Evolutionary conservation across 768 basidiomycete genomes (phyloP), one percentile per base, ranked within the genome.

Genomic region (Glaciozyma martinii): DNA sequence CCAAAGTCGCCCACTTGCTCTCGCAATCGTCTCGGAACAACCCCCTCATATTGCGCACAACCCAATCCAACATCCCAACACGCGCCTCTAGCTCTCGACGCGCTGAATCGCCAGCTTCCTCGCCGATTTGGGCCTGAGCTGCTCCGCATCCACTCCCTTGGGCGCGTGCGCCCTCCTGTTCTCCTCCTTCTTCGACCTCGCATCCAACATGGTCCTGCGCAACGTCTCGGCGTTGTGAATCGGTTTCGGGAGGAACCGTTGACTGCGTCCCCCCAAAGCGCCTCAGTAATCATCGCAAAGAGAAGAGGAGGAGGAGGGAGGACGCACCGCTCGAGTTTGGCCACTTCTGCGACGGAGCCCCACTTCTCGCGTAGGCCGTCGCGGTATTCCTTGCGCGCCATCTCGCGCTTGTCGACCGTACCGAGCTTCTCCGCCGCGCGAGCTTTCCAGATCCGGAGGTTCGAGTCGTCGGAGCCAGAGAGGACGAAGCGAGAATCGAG

Each of bases 191-290:
- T 87, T 88, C 63, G 86, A 83, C 50, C 81, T 80, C 5, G 91
- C 86, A 37, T 92, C 92, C 74, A 94, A 76, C 93, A 98, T 97
- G 50, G 90, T 90, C 63, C 84, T 81, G 78, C 95, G 93, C 79
- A 95, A 86, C 74, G 86, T 84, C 47, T 83, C 79, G 1, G 92
- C 88, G 73, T 89, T 87, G 77, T 94, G 83, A 42, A 98, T 88
- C n/a, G 90, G 82, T 73, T 89, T 89, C 18, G 93, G 94, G 27
- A 97, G 77, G 78, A 92, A 88, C 29, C 92, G 83, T 58, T 82
- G 82, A 71, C 88, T 89, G 61, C 56, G 21, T 52, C 23, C 66
- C 42, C 55, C 63, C 65, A 57, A n/a, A n/a, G n/a, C 46, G 56
- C 40, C 12, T 19, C 25, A 15, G 8, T 27, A 2, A 33, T 43